These are phyloP conservation scores for Citrus hindsii DNA, from an alignment of 345 rosid genomes.

Conservation along the genomic window DNA sequence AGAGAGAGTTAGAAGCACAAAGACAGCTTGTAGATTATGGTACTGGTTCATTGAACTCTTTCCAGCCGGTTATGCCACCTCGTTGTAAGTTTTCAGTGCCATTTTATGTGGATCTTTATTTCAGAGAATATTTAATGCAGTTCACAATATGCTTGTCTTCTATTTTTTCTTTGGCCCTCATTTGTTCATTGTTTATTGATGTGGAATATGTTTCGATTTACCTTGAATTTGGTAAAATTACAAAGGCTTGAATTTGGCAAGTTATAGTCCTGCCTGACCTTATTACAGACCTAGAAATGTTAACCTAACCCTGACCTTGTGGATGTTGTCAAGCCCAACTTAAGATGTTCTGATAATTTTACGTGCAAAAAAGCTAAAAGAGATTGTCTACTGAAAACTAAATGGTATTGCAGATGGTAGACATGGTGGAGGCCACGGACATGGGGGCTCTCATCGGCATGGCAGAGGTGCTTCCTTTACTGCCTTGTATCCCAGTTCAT, in stretches of 20 bases:
- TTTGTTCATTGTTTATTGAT: not conserved
- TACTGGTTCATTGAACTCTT: slow-evolving; percentile 76
- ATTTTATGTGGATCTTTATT: not conserved
- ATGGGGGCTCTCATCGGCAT: slow-evolving; percentile 65
- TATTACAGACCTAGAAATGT: not conserved
- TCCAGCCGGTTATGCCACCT: slow-evolving; percentile 58
- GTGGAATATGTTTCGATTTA: not conserved
- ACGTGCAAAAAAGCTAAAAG: not conserved
- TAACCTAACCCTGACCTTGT: not conserved
- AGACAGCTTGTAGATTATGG: slow-evolving; percentile 97
- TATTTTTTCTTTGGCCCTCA: not conserved
- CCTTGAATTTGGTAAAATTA: not conserved
- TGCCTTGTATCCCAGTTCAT: not conserved
- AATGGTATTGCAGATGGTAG: slow-evolving; percentile 63
- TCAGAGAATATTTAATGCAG: not conserved
- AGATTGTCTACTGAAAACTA: not conserved
- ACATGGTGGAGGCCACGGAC: slow-evolving; percentile 65
- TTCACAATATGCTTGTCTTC: not conserved
- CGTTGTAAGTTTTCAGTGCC: slow-evolving; percentile 56
- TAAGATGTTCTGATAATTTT: not conserved
- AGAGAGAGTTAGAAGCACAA: slow-evolving; percentile 86
- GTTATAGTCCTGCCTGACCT: not conserved
- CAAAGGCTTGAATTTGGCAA: not conserved
- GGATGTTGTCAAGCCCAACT: not conserved
- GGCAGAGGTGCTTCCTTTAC: slow-evolving; percentile 51